Base-by-base conservation (phyloP, 2,329 filamentous ascomycete genomes). In the Microcera coccophila region DNA sequence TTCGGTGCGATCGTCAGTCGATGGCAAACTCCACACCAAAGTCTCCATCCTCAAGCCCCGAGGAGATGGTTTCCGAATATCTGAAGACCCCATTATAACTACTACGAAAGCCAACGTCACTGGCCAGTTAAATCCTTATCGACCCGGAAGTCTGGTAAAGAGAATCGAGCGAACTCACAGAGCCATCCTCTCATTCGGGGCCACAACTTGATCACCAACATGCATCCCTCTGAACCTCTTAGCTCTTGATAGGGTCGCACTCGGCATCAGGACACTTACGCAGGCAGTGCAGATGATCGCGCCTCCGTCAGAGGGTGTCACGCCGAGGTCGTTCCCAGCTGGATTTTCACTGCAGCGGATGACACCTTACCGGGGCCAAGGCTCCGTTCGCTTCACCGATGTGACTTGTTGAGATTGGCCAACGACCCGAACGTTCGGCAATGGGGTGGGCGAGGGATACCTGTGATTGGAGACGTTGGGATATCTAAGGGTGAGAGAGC, bases 191-290 rank as follows among this genome's bases (percentile, higher is more conserved):
- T 38, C 2, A 49, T 41, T 40, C 17, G 32, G 19, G 20, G 22
- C 17, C 24, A 26, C 3, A 21, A 24, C 15, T 38, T 39, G 4
- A 31, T 41, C 38, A 49, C 41, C 46, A 31, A 42, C 41, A 45
- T 31, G 39, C 45, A 46, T 42, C 46, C 44, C 46, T n/a, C n/a
- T n/a, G n/a, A n/a, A n/a, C n/a, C n/a, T n/a, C n/a, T n/a, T n/a
- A n/a, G n/a, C n/a, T n/a, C n/a, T n/a, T n/a, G n/a, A n/a, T n/a
- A n/a, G n/a, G n/a, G n/a, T 26, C 7, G 22, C 7, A 26, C 22
- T 26, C 22, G 22, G 22, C 22, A 12, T 26, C 12, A 12, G 12
- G 12, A 26, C 22, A 26, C 22, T n/a, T n/a, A 26, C 22, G 7
- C 7, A 7, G 7, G 22, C 22, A 26, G 7, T 26, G 22, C 22